Percentiles rank a stretch among this genome's conserved stretches.
Conservation (phyloP, 2,329 filamentous ascomycete species). For the Trichophyton equinum region DNA sequence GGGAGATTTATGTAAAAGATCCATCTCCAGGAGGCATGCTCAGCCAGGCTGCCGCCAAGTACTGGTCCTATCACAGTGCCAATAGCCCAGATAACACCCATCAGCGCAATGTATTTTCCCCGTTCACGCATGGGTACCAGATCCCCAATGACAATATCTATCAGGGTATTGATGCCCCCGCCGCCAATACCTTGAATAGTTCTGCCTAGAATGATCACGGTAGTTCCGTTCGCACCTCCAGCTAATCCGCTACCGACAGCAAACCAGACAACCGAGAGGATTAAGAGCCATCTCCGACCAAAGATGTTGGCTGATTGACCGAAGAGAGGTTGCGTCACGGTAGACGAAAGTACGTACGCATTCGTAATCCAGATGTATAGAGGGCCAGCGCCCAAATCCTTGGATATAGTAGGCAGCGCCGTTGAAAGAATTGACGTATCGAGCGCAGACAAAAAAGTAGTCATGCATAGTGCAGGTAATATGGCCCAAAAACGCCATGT, state of each 20-base stretch:
- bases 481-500: neutral
- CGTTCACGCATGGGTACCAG: neutral
- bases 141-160: neutral
- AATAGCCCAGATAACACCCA: neutral
- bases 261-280: slow-evolving; percentile 34
- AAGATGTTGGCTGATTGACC: slow-evolving; percentile 42
- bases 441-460: neutral
- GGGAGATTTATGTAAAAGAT: slow-evolving; percentile 30
- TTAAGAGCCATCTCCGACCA: slow-evolving; percentile 35
- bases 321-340: slow-evolving; percentile 36
- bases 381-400: neutral
- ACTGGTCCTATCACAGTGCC: neutral
- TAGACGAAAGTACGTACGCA: neutral
- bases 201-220: neutral
- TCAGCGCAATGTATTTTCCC: neutral
- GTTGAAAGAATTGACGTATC: neutral
- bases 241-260: slow-evolving; percentile 12
- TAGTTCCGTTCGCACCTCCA: neutral
- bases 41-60: neutral
- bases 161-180: neutral
- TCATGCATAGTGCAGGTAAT: neutral
- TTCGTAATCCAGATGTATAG: neutral
- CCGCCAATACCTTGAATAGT: neutral
- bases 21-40: neutral
- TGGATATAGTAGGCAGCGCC: neutral